Conservation (phyloP, 306 rosid species). For the Quercus aquifolioides region DNA sequence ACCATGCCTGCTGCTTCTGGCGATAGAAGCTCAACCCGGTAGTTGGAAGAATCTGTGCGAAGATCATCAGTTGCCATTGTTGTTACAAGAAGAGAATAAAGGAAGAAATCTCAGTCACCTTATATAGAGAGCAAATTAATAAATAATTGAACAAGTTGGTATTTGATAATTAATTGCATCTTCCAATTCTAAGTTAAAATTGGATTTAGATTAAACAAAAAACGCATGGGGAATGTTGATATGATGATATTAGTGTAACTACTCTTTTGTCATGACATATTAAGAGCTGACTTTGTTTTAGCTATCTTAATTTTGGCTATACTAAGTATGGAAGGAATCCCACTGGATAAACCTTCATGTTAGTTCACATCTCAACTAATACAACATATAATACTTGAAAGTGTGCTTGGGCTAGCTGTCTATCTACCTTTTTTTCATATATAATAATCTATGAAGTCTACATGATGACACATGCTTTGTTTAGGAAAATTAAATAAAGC, state of each 20-base stretch:
- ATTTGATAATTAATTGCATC: too few species aligned
- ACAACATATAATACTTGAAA: too few species aligned
- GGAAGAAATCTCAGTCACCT: background rate
- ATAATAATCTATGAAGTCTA: too few species aligned
- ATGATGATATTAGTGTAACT: background rate
- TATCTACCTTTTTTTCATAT: too few species aligned
- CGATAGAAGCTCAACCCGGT: slow-evolving; percentile 70
- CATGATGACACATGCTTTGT: too few species aligned
- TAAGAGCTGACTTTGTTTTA: slow-evolving; percentile 5
- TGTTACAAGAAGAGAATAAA: background rate
- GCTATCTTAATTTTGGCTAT: background rate
- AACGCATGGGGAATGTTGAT: slow-evolving; percentile 41
- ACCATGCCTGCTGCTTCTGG: slow-evolving; percentile 43
- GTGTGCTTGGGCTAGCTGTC: too few species aligned
- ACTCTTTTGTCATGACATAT: background rate
- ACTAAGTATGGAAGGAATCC: background rate
- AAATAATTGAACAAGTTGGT: too few species aligned
- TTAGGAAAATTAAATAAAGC: too few species aligned
- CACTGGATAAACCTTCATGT: background rate
- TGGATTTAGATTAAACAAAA: too few species aligned
- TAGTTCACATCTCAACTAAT: background rate
- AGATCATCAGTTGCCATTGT: slow-evolving; percentile 42
- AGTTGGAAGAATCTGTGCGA: slow-evolving; percentile 53
- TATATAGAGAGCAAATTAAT: background rate
- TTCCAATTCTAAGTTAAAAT: too few species aligned